A percentile compares a stretch with the other conserved stretches of the same genome.
Conservation (phyloP, 2,329 filamentous ascomycete genomes). For the Bipolaris oryzae region DNA sequence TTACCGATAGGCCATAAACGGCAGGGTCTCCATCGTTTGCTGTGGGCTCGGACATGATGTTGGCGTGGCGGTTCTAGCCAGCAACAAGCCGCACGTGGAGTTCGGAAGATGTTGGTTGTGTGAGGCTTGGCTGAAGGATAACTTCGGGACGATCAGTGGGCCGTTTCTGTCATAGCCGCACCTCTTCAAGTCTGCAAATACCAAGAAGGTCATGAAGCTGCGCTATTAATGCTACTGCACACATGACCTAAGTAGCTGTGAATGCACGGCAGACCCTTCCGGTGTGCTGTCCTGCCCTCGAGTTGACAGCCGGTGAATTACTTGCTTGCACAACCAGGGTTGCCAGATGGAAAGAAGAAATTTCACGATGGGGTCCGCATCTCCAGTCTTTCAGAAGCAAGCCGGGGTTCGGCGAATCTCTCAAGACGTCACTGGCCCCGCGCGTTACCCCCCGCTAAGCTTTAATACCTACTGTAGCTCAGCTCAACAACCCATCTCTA, state of each 20-base stretch:
- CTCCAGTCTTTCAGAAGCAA: conserved; percentile 39
- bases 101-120: conserved; percentile 6
- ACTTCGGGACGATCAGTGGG: conserved; percentile 20
- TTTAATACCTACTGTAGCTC: conserved; percentile 32
- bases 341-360: conserved; percentile 11
- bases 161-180: conserved; percentile 8
- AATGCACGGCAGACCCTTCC: too few species aligned
- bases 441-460: conserved; percentile 20
- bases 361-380: conserved; percentile 22
- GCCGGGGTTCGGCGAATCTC: conserved; percentile 38
- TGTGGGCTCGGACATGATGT: conserved; percentile 11
- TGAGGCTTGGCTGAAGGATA: conserved; percentile 29
- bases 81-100: not conserved
- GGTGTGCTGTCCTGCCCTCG: not conserved
- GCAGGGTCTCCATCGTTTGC: conserved; percentile 7
- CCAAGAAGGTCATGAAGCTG: not conserved
- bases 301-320: not conserved
- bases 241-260: not conserved
- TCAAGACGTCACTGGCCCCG: conserved; percentile 31
- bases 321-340: conserved; percentile 1
- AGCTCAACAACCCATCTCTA: conserved; percentile 33
- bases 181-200: not conserved
- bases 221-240: not conserved
- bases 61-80: not conserved
- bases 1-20: conserved; percentile 38